These are phyloP conservation scores for Bolboschoenoplectus hybrid DNA, from an alignment of 202 grass and related monocot genomes.

Conservation along the genomic window DNA sequence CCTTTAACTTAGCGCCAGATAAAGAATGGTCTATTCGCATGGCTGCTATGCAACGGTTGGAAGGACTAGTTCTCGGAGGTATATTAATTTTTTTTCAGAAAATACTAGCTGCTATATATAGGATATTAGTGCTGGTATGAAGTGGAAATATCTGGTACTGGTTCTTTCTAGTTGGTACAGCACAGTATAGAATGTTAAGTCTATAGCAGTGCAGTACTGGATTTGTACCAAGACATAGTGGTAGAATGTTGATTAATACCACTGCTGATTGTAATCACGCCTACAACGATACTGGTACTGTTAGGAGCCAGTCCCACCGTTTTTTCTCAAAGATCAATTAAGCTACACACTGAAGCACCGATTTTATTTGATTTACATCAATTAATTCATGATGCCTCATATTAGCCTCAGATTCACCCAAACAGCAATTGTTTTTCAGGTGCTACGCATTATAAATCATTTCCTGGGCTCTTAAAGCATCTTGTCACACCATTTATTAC, in stretches of 20 bases:
- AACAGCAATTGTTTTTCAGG: conserved; percentile 46
- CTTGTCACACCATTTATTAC: conserved; percentile 69
- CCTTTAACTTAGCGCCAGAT: conserved; percentile 62
- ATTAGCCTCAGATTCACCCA: neutral
- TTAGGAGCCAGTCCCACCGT: neutral
- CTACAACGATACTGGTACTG: neutral
- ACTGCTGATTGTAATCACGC: neutral
- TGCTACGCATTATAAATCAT: conserved; percentile 72
- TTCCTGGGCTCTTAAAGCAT: conserved; percentile 74
- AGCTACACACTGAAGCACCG: neutral
- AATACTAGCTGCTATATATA: neutral
- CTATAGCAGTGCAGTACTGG: conserved; percentile 4
- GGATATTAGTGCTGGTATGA: neutral
- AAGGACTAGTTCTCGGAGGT: conserved; percentile 93
- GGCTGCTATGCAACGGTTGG: conserved; percentile 86
- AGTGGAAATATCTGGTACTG: neutral
- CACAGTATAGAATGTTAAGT: conserved; percentile 2
- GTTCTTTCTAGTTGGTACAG: conserved; percentile 5
- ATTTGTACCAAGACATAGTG: neutral
- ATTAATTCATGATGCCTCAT: neutral
- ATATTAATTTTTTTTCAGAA: conserved; percentile 16
- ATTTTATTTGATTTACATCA: conserved; percentile 6
- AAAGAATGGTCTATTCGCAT: conserved; percentile 85
- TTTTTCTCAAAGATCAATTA: neutral
- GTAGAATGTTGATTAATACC: neutral